Percentiles rank a stretch among this genome's conserved stretches.
Conservation (phyloP, 1,284 basidiomycete species). For the Mycosarcoma maydis region DNA sequence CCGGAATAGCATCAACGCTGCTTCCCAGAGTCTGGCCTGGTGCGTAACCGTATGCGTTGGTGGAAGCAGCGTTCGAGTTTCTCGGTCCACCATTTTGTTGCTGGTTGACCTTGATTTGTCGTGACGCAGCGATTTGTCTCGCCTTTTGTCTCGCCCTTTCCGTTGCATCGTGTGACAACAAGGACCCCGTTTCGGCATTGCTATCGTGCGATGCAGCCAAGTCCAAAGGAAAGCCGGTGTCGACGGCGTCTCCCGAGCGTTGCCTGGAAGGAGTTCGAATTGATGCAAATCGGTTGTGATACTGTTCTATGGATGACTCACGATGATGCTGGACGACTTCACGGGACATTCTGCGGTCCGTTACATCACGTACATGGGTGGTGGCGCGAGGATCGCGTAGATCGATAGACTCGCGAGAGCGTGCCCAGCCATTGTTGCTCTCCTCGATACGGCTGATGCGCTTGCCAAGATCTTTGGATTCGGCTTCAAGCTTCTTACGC, state of each 20-base stretch:
- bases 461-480: conserved; percentile 28
- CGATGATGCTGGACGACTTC: conserved; percentile 27
- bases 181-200: neutral
- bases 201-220: neutral
- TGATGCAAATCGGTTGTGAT: conserved; percentile 32
- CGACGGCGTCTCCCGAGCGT: neutral
- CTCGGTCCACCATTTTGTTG: neutral
- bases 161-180: conserved; percentile 19
- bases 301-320: conserved; percentile 38
- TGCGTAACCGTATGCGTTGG: neutral
- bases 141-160: conserved; percentile 36
- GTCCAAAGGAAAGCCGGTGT: conserved; percentile 15
- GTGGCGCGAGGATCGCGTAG: conserved; percentile 1
- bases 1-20: conserved; percentile 16
- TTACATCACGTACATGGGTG: neutral
- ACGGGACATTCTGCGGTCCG: conserved; percentile 16
- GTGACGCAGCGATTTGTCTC: conserved; percentile 21
- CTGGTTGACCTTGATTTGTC: conserved; percentile 5
- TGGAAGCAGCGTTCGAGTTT: conserved; percentile 7
- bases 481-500: conserved; percentile 47
- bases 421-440: conserved; percentile 32
- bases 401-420: conserved; percentile 14
- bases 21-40: neutral
- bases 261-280: conserved; percentile 5
- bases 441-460: conserved; percentile 48